phyloP scores from a whole-genome alignment of 306 rosid genomes.

The Cicer pinnatifidum region DNA sequence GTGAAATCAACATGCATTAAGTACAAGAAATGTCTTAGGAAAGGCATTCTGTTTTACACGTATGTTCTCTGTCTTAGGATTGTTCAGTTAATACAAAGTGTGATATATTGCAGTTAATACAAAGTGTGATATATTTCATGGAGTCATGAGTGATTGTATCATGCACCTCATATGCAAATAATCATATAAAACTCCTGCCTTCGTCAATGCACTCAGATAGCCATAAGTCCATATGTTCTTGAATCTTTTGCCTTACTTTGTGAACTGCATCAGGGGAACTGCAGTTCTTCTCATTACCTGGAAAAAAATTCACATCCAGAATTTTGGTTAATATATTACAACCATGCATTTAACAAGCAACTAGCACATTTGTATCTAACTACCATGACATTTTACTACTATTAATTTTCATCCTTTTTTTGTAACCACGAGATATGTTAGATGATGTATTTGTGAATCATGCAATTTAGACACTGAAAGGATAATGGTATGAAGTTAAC shows the following conservation, averaged over 20 bases:
- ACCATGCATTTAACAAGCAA: conserved; percentile 25
- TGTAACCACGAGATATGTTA: conserved; percentile 5
- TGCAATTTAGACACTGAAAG: background rate
- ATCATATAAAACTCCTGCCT: conserved; percentile 50
- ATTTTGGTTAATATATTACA: conserved; percentile 17
- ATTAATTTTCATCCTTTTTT: background rate
- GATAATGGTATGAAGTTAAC: background rate
- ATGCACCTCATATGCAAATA: background rate
- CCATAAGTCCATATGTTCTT: conserved; percentile 83
- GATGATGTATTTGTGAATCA: background rate
- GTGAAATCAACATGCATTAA: background rate
- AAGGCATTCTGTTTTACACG: conserved; percentile 26
- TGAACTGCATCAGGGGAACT: conserved; percentile 79
- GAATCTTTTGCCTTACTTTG: conserved; percentile 82
- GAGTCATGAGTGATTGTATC: conserved; percentile 8
- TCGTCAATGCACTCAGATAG: conserved; percentile 67
- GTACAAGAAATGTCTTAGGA: conserved; percentile 15
- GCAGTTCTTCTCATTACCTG: conserved; percentile 80
- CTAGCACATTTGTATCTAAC: background rate
- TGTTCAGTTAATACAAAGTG: background rate
- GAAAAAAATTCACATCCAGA: conserved; percentile 35
- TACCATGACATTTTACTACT: conserved; percentile 9
- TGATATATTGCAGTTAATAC: background rate
- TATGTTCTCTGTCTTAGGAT: conserved; percentile 6
- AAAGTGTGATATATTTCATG: background rate